These are phyloP conservation scores for Aspergillus costaricaensis DNA, from an alignment of 2,329 filamentous ascomycete genomes.

Conservation along the genomic window DNA sequence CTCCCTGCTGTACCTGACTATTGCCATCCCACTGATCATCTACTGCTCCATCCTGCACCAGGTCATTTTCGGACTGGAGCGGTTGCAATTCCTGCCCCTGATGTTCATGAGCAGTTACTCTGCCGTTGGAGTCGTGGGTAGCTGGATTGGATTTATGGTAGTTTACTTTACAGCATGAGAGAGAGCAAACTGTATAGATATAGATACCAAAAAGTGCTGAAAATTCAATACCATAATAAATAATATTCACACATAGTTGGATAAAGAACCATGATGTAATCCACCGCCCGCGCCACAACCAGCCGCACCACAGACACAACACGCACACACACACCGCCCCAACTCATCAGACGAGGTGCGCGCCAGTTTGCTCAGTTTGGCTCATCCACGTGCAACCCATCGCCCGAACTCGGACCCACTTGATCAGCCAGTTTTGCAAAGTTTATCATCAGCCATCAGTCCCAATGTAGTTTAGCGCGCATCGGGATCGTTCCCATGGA, in stretches of 20 bases:
- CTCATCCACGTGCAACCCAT: conserved; percentile 19
- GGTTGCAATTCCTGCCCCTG: conserved; percentile 85
- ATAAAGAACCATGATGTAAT: conserved; percentile 21
- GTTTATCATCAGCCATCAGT: conserved; percentile 23
- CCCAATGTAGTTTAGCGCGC: conserved; percentile 13
- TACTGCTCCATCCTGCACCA: conserved; percentile 86
- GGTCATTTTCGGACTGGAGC: conserved; percentile 71
- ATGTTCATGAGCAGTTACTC: conserved; percentile 98
- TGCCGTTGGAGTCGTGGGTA: conserved; percentile 90
- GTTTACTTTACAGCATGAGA: conserved; percentile 71
- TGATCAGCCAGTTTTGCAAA: conserved; percentile 22
- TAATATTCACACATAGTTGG: neutral
- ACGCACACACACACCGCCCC: no score
- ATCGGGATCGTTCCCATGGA: conserved; percentile 19
- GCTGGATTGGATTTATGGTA: conserved; percentile 91
- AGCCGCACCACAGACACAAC: no score
- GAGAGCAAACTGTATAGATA: neutral
- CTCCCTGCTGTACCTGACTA: conserved; percentile 81
- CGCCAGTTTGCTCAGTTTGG: conserved; percentile 21
- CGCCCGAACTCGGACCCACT: conserved; percentile 17
- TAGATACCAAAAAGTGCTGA: neutral
- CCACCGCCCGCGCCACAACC: neutral
- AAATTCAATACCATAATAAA: neutral
- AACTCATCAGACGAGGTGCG: no score
- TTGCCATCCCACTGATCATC: conserved; percentile 83